Evolutionary conservation across 345 rosid species (phyloP).

Genomic region (Hibiscus trionum): DNA sequence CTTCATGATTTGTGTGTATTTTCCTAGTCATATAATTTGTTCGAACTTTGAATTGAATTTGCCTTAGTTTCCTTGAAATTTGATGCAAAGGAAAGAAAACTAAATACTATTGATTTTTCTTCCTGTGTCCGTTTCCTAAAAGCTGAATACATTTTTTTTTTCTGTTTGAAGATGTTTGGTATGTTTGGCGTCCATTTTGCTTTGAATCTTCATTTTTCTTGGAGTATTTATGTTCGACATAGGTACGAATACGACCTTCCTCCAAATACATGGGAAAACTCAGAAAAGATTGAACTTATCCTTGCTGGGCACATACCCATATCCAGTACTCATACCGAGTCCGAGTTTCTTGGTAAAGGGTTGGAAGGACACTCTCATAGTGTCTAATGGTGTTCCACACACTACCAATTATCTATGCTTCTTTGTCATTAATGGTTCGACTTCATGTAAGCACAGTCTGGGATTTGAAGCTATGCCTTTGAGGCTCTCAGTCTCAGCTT

Average conservation of each 20-base stretch:
- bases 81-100: background rate
- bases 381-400: background rate
- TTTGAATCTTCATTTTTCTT: too few species aligned
- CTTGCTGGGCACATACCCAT: too few species aligned
- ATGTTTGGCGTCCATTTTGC: background rate
- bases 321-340: too few species aligned
- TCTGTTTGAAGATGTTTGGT: background rate
- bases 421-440: background rate
- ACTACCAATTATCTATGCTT: background rate
- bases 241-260: too few species aligned
- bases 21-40: background rate
- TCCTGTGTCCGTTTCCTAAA: too few species aligned
- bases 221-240: too few species aligned
- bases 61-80: background rate
- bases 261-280: too few species aligned
- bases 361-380: background rate
- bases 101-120: too few species aligned
- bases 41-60: background rate
- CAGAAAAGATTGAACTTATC: too few species aligned
- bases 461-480: background rate
- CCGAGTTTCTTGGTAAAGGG: background rate
- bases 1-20: background rate
- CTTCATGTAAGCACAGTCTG: background rate
- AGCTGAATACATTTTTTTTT: background rate
- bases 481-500: too few species aligned